phyloP scores from a whole-genome alignment of 805 yeast genomes.

The Kodamaea leandrae region DNA sequence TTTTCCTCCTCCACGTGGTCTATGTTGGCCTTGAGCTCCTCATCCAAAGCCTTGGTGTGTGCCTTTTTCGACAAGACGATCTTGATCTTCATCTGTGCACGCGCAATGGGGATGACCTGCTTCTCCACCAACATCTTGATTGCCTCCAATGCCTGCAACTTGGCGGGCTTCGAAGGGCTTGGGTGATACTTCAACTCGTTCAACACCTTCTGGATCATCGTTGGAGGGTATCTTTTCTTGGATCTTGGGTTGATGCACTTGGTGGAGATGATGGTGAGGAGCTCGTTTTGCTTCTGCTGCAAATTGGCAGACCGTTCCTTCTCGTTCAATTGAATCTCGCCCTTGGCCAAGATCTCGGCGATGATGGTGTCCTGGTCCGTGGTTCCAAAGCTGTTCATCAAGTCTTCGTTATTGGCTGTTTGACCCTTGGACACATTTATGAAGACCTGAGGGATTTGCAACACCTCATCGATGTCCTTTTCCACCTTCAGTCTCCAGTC shows the following conservation, averaged over 20 bases:
- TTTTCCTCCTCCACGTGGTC: slow-evolving; percentile 39
- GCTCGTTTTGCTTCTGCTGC: slow-evolving; percentile 74
- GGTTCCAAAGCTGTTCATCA: slow-evolving; percentile 69
- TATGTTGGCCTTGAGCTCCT: slow-evolving; percentile 33
- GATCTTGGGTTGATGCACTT: slow-evolving; percentile 90
- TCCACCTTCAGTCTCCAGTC: slow-evolving; percentile 89
- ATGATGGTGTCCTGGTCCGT: slow-evolving; percentile 74
- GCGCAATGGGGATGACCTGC: slow-evolving; percentile 87
- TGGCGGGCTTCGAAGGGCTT: slow-evolving; percentile 70
- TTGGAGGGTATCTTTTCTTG: slow-evolving; percentile 88
- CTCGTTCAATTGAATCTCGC: slow-evolving; percentile 92
- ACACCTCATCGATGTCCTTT: slow-evolving; percentile 90
- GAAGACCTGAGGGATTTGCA: slow-evolving; percentile 95
- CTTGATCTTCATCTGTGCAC: slow-evolving; percentile 90
- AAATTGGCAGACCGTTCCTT: slow-evolving; percentile 81
- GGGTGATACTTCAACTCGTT: slow-evolving; percentile 76
- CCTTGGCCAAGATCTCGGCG: slow-evolving; percentile 78
- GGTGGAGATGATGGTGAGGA: slow-evolving; percentile 77
- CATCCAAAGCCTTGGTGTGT: slow-evolving; percentile 38
- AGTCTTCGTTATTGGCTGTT: slow-evolving; percentile 84
- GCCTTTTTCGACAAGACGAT: slow-evolving; percentile 56
- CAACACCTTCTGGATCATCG: slow-evolving; percentile 87
- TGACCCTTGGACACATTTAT: slow-evolving; percentile 91
- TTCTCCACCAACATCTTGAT: slow-evolving; percentile 70
- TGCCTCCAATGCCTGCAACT: slow-evolving; percentile 88